Evolutionary conservation across 2,329 filamentous ascomycete genomes (phyloP).

Genomic region (Chrysoporthe austroafricana): DNA sequence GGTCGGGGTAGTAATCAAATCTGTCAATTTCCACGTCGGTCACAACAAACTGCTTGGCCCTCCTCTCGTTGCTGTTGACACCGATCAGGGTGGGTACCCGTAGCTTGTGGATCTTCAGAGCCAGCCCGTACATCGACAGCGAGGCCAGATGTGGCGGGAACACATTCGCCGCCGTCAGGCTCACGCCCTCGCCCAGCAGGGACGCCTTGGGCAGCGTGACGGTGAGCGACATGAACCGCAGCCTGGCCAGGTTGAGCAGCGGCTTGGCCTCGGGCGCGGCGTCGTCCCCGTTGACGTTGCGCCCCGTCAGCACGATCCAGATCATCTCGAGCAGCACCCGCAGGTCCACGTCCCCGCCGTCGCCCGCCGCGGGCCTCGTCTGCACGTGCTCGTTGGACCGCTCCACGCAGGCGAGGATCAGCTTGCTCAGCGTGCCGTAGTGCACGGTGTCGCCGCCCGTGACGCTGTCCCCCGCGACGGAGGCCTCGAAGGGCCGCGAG

Average conservation of each 20-base stretch:
- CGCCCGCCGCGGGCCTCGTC: slow-evolving; percentile 36
- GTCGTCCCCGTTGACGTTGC: slow-evolving; percentile 38
- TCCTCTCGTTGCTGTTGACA: slow-evolving; percentile 72
- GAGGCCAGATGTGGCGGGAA: slow-evolving; percentile 37
- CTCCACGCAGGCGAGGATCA: slow-evolving; percentile 54
- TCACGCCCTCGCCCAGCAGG: slow-evolving; percentile 64
- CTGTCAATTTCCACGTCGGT: slow-evolving; percentile 65
- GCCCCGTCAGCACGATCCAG: slow-evolving; percentile 44
- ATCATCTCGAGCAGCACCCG: slow-evolving; percentile 42
- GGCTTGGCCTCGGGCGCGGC: slow-evolving; percentile 37
- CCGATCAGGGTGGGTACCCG: slow-evolving; percentile 71
- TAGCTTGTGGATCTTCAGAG: slow-evolving; percentile 59
- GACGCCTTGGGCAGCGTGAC: slow-evolving; percentile 70
- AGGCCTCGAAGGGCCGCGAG: slow-evolving; percentile 56
- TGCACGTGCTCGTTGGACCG: slow-evolving; percentile 24
- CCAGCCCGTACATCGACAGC: slow-evolving; percentile 37
- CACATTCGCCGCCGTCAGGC: slow-evolving; percentile 51
- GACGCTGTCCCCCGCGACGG: slow-evolving; percentile 63
- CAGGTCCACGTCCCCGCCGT: slow-evolving; percentile 30
- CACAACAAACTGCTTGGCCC: slow-evolving; percentile 67
- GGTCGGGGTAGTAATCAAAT: slow-evolving; percentile 50
- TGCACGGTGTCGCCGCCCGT: slow-evolving; percentile 70
- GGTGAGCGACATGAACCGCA: slow-evolving; percentile 55
- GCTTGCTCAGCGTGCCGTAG: slow-evolving; percentile 73
- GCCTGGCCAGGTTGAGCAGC: slow-evolving; percentile 41